Evolutionary conservation across 148 eudicot genomes (phyloP), one percentile per base, ranked within the genome.

Genomic region (Vaccinium vitisidaea): DNA sequence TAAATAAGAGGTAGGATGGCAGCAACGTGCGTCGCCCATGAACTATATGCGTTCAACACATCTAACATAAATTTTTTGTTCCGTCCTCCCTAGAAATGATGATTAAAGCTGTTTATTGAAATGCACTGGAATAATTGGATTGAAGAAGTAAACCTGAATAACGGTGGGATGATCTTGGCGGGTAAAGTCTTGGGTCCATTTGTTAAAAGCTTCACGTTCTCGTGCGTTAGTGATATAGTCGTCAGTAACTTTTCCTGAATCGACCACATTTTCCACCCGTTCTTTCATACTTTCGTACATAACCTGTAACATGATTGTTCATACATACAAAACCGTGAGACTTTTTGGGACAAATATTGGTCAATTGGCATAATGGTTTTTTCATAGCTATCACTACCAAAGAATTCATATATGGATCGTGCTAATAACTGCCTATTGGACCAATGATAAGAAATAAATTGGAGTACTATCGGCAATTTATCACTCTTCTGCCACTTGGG

Each of bases 121-220:
- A 63, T 63, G 69, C 27, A 63, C 23, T n/a, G 4, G 1, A n/a
- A 2, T 2, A 27, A 4, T 12, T 3, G 36, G 21, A 49, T 14
- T 13, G 43, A 11, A 21, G n/a, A 1, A 10, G 10, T 5, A 19
- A 58, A 91, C 98, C 92, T 96, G 92, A 84, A 96, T 90, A 0
- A 96, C 50, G 0, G 98, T 74, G 6, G 97, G 99, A 85, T 96
- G 99, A 32, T 85, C 80, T 39, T 89, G 90, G 3, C 90, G 95
- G 53, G 91, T 85, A 80, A 94, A 96, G 21, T 52, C 83, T n/a
- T 75, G 56, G 1, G 85, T 86, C 95, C 98, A 94, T 87, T 92
- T 92, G 55, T 58, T 79, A 70, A 96, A 90, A 58, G 84, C 83
- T 52, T 82, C 65, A 15, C 46, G 71, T 58, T 91, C 85, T 67